Conservation (phyloP, 2,329 filamentous ascomycete genomes). For the Tolypocladium tundrense region DNA sequence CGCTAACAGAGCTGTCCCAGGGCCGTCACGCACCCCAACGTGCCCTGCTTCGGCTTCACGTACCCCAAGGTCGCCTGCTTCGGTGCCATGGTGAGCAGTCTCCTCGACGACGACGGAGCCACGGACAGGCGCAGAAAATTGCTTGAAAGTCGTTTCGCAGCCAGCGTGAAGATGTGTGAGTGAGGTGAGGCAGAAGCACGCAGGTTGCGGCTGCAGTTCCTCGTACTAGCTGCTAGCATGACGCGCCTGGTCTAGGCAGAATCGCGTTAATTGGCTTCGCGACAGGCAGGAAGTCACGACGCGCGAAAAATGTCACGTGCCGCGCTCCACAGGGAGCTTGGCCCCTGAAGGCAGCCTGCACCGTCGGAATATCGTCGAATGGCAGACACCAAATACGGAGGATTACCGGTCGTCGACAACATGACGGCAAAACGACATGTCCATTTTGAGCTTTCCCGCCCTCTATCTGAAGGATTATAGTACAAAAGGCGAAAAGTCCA, state of each 20-base stretch:
- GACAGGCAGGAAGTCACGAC: slow-evolving; percentile 10
- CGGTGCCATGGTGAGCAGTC: slow-evolving; percentile 29
- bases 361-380: no score
- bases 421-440: slow-evolving; percentile 5
- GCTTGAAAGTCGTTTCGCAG: slow-evolving; percentile 4
- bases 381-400: neutral
- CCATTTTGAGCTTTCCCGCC: slow-evolving; percentile 10
- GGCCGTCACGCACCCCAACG: slow-evolving; percentile 51
- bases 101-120: slow-evolving; percentile 2
- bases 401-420: neutral
- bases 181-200: slow-evolving; percentile 7
- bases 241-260: slow-evolving; percentile 26
- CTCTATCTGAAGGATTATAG: slow-evolving; percentile 13
- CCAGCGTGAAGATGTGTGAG: slow-evolving; percentile 1
- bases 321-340: neutral
- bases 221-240: slow-evolving; percentile 14
- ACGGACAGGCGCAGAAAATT: slow-evolving; percentile 3
- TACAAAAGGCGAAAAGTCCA: slow-evolving; percentile 17
- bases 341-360: no score
- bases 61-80: slow-evolving; percentile 87
- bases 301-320: slow-evolving; percentile 17
- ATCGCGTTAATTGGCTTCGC: slow-evolving; percentile 27
- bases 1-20: neutral
- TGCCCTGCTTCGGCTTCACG: slow-evolving; percentile 64
- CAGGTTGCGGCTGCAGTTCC: slow-evolving; percentile 11